A percentile compares a stretch with the other conserved stretches of the same genome.
Evolutionary conservation across 106 monocot genomes (phyloP).

Genomic region (Chionographis japonica): DNA sequence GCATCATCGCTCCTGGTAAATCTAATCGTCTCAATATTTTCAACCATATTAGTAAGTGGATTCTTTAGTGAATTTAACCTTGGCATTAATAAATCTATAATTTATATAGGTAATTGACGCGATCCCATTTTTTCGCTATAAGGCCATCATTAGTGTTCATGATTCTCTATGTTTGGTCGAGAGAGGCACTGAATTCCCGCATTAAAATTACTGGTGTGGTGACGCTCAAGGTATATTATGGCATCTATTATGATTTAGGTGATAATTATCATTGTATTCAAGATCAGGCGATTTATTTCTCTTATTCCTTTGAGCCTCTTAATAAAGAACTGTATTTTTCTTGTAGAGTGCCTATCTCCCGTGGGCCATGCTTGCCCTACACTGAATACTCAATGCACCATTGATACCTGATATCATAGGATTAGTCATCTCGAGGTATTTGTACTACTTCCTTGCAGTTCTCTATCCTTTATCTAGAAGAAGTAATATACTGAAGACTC

Average conservation of each 20-base stretch:
- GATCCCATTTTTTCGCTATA: not conserved
- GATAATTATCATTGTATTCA: too few species aligned
- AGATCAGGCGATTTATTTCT: too few species aligned
- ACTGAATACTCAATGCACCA: not conserved
- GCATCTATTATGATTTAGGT: too few species aligned
- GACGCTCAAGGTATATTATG: slow-evolving; percentile 3
- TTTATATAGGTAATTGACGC: not conserved
- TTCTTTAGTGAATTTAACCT: too few species aligned
- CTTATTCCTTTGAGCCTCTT: too few species aligned
- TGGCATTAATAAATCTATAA: not conserved
- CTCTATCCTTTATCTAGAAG: slow-evolving; percentile 8
- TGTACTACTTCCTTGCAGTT: slow-evolving; percentile 14
- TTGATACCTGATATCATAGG: slow-evolving; percentile 8
- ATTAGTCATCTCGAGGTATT: slow-evolving; percentile 1
- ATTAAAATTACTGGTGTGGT: slow-evolving; percentile 1
- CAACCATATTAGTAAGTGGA: too few species aligned
- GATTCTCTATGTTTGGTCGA: slow-evolving; percentile 15
- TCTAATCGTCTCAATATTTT: too few species aligned
- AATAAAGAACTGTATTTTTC: too few species aligned
- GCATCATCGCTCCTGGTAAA: slow-evolving; percentile 10
- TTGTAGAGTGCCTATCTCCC: slow-evolving; percentile 8
- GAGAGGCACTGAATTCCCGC: slow-evolving; percentile 4
- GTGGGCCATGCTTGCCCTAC: slow-evolving; percentile 5
- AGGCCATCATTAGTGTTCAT: slow-evolving; percentile 9
- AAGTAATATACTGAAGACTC: slow-evolving; percentile 11